phyloP scores from a whole-genome alignment of 2,329 filamentous ascomycete species.

The Phaeophleospora eucalypticola region DNA sequence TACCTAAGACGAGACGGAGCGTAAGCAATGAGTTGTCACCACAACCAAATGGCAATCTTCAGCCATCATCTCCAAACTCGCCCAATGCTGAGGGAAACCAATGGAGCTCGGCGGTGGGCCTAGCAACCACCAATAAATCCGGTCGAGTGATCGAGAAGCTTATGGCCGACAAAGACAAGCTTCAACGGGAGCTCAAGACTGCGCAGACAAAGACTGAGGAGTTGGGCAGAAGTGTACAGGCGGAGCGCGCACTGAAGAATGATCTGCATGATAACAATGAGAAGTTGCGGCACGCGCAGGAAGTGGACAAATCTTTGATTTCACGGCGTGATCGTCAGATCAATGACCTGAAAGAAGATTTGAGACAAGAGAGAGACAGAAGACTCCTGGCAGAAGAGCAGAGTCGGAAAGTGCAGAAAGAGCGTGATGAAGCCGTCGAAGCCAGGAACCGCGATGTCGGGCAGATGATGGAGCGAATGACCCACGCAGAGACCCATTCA shows the following conservation, averaged over 20 bases:
- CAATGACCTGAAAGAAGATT: constrained; percentile 60
- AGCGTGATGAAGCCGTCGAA: constrained; percentile 59
- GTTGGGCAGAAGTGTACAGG: constrained; percentile 62
- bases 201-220: constrained; percentile 57
- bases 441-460: constrained; percentile 62
- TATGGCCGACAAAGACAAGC: constrained; percentile 72
- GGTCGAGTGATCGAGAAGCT: constrained; percentile 76
- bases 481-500: constrained; percentile 57
- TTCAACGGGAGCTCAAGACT: constrained; percentile 61
- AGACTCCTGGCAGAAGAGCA: constrained; percentile 56
- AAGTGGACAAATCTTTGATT: constrained; percentile 66
- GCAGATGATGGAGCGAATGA: constrained; percentile 45
- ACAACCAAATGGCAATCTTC: constrained; percentile 10
- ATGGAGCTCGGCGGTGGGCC: constrained; percentile 66
- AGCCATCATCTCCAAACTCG: constrained; percentile 15
- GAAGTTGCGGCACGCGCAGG: constrained; percentile 63
- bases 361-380: constrained; percentile 62
- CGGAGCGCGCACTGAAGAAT: constrained; percentile 69
- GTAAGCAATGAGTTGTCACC: constrained; percentile 12
- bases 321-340: constrained; percentile 71
- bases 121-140: constrained; percentile 64
- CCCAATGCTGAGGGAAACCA: constrained; percentile 16
- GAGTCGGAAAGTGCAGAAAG: constrained; percentile 58
- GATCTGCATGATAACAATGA: constrained; percentile 65
- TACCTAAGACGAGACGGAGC: constrained; percentile 5